These are phyloP conservation scores for Xylaria sp. DNA, from an alignment of 2,329 filamentous ascomycete species.

Conservation along the genomic window DNA sequence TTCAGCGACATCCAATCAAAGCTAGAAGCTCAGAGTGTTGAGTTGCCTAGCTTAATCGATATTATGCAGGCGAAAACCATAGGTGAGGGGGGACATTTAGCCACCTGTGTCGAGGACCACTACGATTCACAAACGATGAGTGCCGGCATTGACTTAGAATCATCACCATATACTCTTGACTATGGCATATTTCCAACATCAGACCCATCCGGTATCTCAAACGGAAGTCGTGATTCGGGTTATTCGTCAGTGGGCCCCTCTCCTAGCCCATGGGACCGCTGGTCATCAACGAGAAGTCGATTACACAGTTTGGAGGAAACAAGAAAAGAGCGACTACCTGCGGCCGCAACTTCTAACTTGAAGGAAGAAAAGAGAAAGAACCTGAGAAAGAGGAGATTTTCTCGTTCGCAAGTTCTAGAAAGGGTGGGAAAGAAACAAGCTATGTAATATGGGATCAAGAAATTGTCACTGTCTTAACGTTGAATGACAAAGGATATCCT, in stretches of 20 bases:
- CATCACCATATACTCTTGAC: not conserved
- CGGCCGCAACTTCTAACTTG: not conserved
- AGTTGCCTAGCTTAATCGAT: not conserved
- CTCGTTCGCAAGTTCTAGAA: not conserved
- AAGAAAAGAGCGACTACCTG: not conserved
- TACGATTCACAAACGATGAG: not conserved
- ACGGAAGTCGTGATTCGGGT: not conserved
- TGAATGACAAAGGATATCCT: too few species aligned
- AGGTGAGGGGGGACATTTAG: not conserved
- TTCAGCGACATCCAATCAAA: constrained; percentile 5
- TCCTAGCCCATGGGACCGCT: not conserved
- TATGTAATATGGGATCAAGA: not conserved
- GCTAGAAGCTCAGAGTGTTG: not conserved
- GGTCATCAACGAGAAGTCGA: not conserved
- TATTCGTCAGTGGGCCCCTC: not conserved
- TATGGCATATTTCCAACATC: not conserved
- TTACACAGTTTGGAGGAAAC: not conserved
- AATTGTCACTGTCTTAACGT: not conserved
- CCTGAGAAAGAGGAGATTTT: not conserved
- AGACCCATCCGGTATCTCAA: not conserved
- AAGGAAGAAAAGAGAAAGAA: not conserved
- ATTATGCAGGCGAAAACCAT: not conserved
- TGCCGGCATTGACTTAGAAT: not conserved
- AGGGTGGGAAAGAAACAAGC: not conserved
- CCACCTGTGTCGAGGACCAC: not conserved